Evolutionary conservation across 2,329 filamentous ascomycete genomes (phyloP), one percentile per base, ranked within the genome.

Genomic region (Aureobasidium mangrovei): DNA sequence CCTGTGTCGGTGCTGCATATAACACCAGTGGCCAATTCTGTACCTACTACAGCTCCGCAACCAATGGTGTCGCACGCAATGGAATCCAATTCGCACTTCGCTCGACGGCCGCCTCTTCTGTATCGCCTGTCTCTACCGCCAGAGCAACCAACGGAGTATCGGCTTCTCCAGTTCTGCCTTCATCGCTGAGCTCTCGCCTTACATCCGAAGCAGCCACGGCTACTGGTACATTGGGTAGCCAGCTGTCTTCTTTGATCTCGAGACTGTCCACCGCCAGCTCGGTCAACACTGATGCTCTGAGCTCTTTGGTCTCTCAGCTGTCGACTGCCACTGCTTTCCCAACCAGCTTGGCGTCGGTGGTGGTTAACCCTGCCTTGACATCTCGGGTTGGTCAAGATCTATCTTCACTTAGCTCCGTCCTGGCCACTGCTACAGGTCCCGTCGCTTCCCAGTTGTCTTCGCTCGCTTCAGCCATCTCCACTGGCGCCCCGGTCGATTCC

Each of bases 41-140:
- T 9, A 54, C 51, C 7, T 54, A 39, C 18, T 54, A 54, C 51
- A 54, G 51, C 24, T 41, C 51, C 7, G 9, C 40, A 7, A 46
- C 51, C 28, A 38, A 33, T 2, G 43, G 41, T 4, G 43, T 54
- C 18, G 33, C 35, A 7, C 33, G 35, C 12, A 46, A 54, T 26
- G 51, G 51, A 7, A 26, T 54, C 12, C n/a, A 33, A 27, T 54
- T 54, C 7, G 51, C 51, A 28, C 7, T 54, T 9, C 51, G 41
- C 42, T 27, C 41, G 33, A 7, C 27, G 6, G 42, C 31, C 1
- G 36, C 36, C n/a, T 42, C 43, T 28, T 31, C 35, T 4, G 29
- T 48, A 8, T 9, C 36, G 9, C 43, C 53, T 48, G 29, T 44
- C 9, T 33, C 42, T 18, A 38, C 51, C 12, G 40, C 10, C 10